Conservation (phyloP, 805 yeast species). For the Candida taoyuanica region DNA sequence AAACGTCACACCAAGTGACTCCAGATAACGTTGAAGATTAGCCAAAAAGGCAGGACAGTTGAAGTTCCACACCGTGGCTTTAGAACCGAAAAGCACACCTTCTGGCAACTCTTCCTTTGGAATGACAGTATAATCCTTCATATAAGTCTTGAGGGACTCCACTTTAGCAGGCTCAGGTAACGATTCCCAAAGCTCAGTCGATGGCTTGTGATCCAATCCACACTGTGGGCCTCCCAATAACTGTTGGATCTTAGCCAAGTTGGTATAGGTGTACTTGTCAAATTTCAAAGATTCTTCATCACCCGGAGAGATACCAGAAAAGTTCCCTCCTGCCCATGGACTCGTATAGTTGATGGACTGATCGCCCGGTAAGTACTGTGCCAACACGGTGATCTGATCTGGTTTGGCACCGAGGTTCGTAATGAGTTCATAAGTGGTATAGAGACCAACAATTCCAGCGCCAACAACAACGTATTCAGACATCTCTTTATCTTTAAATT, state of each 20-base stretch:
- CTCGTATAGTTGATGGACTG: constrained; percentile 69
- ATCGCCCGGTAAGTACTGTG: constrained; percentile 74
- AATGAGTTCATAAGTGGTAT: constrained; percentile 50
- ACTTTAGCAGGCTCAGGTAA: constrained; percentile 44
- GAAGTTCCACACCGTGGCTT: constrained; percentile 59
- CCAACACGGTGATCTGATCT: constrained; percentile 49
- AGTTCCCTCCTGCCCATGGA: constrained; percentile 76
- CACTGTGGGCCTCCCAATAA: constrained; percentile 40
- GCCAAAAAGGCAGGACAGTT: constrained; percentile 61
- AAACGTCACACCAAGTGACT: constrained; percentile 47
- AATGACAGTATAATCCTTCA: constrained; percentile 42
- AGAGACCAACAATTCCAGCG: constrained; percentile 64
- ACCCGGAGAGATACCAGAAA: constrained; percentile 55
- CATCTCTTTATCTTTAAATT: no score
- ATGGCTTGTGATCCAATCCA: constrained; percentile 52
- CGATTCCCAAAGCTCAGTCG: constrained; percentile 57
- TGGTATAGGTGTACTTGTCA: constrained; percentile 54
- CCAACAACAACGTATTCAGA: constrained; percentile 35
- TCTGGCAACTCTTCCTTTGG: constrained; percentile 37
- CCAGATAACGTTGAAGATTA: constrained; percentile 42
- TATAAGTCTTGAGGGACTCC: constrained; percentile 41
- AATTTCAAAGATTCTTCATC: constrained; percentile 45
- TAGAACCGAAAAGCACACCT: constrained; percentile 54
- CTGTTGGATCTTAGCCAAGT: constrained; percentile 38
- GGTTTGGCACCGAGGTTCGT: constrained; percentile 37